Percentiles rank a stretch among this genome's conserved stretches.
Conservation (phyloP, 257 asterid genomes). For the Rhazya stricta region DNA sequence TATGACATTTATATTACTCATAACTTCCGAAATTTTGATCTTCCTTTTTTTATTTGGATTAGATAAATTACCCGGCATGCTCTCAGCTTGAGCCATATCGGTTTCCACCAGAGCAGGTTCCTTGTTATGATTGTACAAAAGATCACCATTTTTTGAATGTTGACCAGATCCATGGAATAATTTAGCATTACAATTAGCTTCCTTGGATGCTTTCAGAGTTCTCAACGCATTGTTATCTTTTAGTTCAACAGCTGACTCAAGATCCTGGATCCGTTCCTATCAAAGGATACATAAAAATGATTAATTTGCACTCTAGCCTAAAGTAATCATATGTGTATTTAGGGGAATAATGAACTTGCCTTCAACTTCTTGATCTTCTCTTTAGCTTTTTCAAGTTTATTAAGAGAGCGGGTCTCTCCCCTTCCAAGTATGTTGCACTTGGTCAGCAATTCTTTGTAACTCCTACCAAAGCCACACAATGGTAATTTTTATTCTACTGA, state of each 20-base stretch:
- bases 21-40: slow-evolving; percentile 23
- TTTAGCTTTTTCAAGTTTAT: slow-evolving; percentile 71
- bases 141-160: slow-evolving; percentile 21
- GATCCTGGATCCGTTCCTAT: slow-evolving; percentile 66
- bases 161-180: slow-evolving; percentile 11
- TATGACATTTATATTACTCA: slow-evolving; percentile 17
- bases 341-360: slow-evolving; percentile 35
- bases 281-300: slow-evolving; percentile 5
- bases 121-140: slow-evolving; percentile 32
- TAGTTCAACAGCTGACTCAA: slow-evolving; percentile 52
- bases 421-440: slow-evolving; percentile 86
- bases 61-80: slow-evolving; percentile 22
- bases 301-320: slow-evolving; percentile 21
- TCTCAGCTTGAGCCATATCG: slow-evolving; percentile 25
- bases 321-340: slow-evolving; percentile 11
- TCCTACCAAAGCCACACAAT: slow-evolving; percentile 39
- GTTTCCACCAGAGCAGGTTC: slow-evolving; percentile 19
- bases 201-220: slow-evolving; percentile 38
- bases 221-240: slow-evolving; percentile 70
- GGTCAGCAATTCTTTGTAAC: slow-evolving; percentile 88
- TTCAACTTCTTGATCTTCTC: slow-evolving; percentile 67
- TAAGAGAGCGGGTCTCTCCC: slow-evolving; percentile 71
- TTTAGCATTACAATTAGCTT: slow-evolving; percentile 13
- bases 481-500: slow-evolving; percentile 8
- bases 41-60: slow-evolving; percentile 24